These are phyloP conservation scores for Epichloe aotearoae DNA, from an alignment of 2,329 filamentous ascomycete genomes.

Conservation along the genomic window DNA sequence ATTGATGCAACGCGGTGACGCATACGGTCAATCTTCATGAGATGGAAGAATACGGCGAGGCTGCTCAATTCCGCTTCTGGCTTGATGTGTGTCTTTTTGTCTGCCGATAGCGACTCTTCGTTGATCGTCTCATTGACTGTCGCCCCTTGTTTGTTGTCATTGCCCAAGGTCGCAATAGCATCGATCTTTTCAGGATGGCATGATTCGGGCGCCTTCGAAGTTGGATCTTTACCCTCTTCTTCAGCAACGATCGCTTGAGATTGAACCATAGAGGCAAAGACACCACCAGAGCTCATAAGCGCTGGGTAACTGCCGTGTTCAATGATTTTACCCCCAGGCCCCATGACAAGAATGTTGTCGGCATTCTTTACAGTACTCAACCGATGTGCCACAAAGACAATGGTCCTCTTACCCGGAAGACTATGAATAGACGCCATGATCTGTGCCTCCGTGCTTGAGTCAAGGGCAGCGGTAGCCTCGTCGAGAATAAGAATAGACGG, in stretches of 20 bases:
- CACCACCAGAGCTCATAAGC: not conserved
- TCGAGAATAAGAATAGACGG: slow-evolving; percentile 42
- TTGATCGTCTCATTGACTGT: not conserved
- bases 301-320: not conserved
- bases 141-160: not conserved
- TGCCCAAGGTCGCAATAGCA: not conserved
- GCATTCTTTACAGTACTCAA: slow-evolving; percentile 6
- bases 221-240: not conserved
- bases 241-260: not conserved
- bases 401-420: not conserved
- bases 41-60: not conserved
- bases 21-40: not conserved
- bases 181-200: not conserved
- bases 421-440: slow-evolving; percentile 3
- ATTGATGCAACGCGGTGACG: not conserved
- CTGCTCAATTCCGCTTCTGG: not conserved
- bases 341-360: slow-evolving; percentile 20
- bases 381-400: slow-evolving; percentile 2
- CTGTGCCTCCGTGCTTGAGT: slow-evolving; percentile 2
- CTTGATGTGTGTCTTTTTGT: slow-evolving; percentile 16
- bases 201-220: not conserved
- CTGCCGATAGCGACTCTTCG: not conserved
- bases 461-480: slow-evolving; percentile 26
- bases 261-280: not conserved
- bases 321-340: slow-evolving; percentile 27